phyloP scores from a whole-genome alignment of 345 rosid genomes.

The Eucalyptus regnans region DNA sequence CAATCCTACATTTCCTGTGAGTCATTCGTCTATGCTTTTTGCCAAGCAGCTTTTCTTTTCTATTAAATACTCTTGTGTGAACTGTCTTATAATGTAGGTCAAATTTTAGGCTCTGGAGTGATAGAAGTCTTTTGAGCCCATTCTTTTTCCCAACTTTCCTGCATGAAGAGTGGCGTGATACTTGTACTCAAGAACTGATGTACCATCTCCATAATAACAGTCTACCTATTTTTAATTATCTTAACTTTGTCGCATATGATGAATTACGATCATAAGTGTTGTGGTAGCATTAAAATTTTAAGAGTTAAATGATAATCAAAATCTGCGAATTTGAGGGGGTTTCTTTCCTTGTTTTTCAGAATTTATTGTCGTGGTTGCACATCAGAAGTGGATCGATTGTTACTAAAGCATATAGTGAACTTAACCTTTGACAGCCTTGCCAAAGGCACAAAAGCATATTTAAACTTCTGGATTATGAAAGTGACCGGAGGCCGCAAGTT shows the following conservation, averaged over 20 bases:
- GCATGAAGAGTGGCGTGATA: background rate
- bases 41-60: background rate
- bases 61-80: background rate
- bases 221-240: background rate
- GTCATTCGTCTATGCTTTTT: constrained; percentile 4
- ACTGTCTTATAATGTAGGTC: background rate
- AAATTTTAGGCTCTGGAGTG: background rate
- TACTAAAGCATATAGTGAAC: background rate
- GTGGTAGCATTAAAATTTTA: background rate
- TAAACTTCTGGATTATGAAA: background rate
- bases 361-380: background rate
- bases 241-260: background rate
- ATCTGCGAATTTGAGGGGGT: background rate
- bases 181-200: background rate
- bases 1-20: constrained; percentile 84
- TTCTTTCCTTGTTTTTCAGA: background rate
- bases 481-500: background rate
- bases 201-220: background rate
- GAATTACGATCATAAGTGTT: background rate
- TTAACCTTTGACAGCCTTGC: background rate
- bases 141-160: background rate
- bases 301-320: background rate
- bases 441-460: background rate
- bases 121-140: background rate
- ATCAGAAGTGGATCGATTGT: background rate